Evolutionary conservation across 2,329 filamentous ascomycete genomes (phyloP).

Genomic region (Pochonia chlamydosporia): DNA sequence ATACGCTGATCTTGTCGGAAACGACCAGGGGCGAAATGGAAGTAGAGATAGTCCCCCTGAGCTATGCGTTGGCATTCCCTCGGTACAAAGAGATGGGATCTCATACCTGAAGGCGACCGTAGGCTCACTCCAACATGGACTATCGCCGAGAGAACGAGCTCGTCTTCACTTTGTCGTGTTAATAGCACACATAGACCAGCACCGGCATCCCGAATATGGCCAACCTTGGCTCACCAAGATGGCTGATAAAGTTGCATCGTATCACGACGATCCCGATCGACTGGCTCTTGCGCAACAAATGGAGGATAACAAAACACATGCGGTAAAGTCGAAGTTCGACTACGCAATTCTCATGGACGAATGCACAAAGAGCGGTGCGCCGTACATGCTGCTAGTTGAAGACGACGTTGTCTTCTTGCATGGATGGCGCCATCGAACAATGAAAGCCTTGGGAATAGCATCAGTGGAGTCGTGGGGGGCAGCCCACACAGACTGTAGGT

Average conservation of each 20-base stretch:
- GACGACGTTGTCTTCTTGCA: constrained; percentile 10
- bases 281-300: constrained; percentile 4
- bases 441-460: constrained; percentile 2
- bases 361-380: constrained; percentile 3
- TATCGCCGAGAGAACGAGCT: constrained; percentile 4
- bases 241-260: constrained; percentile 7
- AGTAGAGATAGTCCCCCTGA: not conserved
- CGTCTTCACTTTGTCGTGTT: constrained; percentile 7
- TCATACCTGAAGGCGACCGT: constrained; percentile 9
- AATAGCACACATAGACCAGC: constrained; percentile 7
- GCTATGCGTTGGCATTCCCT: constrained; percentile 10
- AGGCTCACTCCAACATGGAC: constrained; percentile 8
- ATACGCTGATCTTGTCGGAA: constrained; percentile 2
- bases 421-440: constrained; percentile 6
- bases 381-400: constrained; percentile 9
- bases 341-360: constrained; percentile 11
- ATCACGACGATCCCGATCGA: constrained; percentile 4
- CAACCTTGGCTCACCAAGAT: constrained; percentile 5
- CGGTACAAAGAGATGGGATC: constrained; percentile 6
- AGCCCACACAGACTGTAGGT: constrained; percentile 1
- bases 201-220: constrained; percentile 6
- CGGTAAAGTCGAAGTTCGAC: constrained; percentile 10
- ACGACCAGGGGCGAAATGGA: not conserved
- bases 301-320: constrained; percentile 3
- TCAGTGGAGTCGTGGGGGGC: not conserved